Percentiles rank a stretch among this genome's conserved stretches.
Conservation (phyloP, 306 rosid genomes). For the Ormosia semicastrata region DNA sequence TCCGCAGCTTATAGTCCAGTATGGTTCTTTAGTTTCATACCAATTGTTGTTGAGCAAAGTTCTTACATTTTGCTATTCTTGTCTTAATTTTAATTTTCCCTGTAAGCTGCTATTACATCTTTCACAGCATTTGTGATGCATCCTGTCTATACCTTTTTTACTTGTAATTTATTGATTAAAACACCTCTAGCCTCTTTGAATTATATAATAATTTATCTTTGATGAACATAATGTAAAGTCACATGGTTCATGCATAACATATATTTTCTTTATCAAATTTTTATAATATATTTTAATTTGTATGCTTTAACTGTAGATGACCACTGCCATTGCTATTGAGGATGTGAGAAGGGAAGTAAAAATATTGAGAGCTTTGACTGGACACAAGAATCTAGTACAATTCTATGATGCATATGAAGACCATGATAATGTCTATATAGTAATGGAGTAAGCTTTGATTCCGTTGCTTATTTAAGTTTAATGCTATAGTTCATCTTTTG, state of each 20-base stretch:
- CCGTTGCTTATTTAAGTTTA: conserved; percentile 6
- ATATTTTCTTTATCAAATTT: background rate
- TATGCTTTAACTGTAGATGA: conserved; percentile 55
- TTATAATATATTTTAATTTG: background rate
- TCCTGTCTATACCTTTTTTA: background rate
- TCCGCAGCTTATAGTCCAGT: background rate
- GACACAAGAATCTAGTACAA: conserved; percentile 67
- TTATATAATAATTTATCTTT: background rate
- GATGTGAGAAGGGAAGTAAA: conserved; percentile 87
- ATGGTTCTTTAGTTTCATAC: background rate
- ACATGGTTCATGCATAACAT: background rate
- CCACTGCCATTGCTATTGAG: conserved; percentile 82
- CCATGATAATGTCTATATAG: conserved; percentile 69
- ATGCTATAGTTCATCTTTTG: background rate
- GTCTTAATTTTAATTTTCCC: background rate
- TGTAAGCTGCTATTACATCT: background rate
- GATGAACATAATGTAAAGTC: background rate
- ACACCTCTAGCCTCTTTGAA: background rate
- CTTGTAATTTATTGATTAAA: background rate
- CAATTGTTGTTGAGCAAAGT: background rate
- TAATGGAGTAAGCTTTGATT: conserved; percentile 73
- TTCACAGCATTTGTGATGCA: background rate
- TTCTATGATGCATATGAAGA: conserved; percentile 79
- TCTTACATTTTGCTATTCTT: background rate
- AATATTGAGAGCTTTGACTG: conserved; percentile 74